Percentiles rank a stretch among this genome's conserved stretches.
These are phyloP conservation scores for Colletotrichum truncatum DNA, from an alignment of 2,329 filamentous ascomycete species.

Conservation along the genomic window DNA sequence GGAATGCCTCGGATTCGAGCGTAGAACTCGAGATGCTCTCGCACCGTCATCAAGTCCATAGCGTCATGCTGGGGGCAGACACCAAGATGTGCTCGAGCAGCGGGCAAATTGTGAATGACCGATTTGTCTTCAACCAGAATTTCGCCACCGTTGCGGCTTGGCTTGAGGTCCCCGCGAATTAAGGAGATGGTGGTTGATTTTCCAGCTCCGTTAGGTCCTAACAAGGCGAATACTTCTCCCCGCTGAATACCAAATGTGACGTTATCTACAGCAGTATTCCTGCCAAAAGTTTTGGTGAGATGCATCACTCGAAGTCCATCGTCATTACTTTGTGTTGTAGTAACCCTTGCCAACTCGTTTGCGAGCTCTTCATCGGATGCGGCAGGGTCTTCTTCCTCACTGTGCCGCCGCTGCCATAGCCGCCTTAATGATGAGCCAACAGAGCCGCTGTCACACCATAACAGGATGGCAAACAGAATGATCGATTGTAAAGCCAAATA, in stretches of 20 bases:
- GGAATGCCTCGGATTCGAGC: conserved; percentile 82
- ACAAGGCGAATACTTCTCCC: conserved; percentile 86
- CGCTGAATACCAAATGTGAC: conserved; percentile 83
- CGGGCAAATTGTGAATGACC: conserved; percentile 75
- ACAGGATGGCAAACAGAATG: conserved; percentile 74
- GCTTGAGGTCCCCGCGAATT: conserved; percentile 87
- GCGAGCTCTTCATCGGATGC: conserved; percentile 68
- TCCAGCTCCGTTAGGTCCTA: conserved; percentile 91
- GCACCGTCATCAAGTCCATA: conserved; percentile 89
- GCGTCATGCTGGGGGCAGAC: conserved; percentile 92
- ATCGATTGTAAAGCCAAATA: conserved; percentile 82
- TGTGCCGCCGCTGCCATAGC: conserved; percentile 18
- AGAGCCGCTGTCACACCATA: conserved; percentile 84
- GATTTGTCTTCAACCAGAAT: conserved; percentile 83
- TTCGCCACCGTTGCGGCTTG: conserved; percentile 76
- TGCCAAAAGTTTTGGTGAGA: conserved; percentile 81
- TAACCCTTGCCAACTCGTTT: conserved; percentile 71
- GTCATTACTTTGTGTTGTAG: conserved; percentile 51
- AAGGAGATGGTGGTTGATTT: conserved; percentile 91
- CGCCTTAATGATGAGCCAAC: conserved; percentile 62
- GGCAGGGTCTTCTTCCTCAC: conserved; percentile 28
- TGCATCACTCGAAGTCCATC: conserved; percentile 83
- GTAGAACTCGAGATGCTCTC: conserved; percentile 89
- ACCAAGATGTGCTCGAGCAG: conserved; percentile 81
- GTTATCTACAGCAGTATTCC: conserved; percentile 85